Evolutionary conservation across 2,329 filamentous ascomycete genomes (phyloP), one percentile per base, ranked within the genome.

Genomic region (Colletotrichum coccodes): DNA sequence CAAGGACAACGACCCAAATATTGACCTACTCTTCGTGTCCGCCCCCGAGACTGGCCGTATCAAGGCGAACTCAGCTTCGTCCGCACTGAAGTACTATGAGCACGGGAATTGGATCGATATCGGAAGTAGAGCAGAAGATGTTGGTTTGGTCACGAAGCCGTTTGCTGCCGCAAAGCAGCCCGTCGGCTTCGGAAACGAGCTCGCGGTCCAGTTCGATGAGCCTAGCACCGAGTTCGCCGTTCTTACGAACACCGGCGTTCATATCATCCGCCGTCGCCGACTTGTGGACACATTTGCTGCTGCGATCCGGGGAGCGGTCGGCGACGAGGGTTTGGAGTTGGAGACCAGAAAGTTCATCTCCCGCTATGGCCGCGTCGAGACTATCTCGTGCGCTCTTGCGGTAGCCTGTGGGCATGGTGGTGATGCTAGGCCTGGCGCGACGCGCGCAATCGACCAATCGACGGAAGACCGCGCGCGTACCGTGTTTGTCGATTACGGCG

Each of bases 381-480:
- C 93, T 0, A 91, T 97, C 61, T 94, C 96, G 0, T 94, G 95
- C 46, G 95, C 96, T 30, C 84, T 99, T 59, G 96, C 96, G 12
- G 96, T 99, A 34, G 95, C 96, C 42, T 99, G 96, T 78, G 95
- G 95, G 4, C 95, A 98, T 77, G 95, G 94, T 11, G 91, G 92
- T 30, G 95, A 97, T 75, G 79, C 86, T 3, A 81, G 85, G 28
- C 88, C 93, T 23, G 92, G 92, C 0, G 92, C 94, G 65, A 88
- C 90, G 49, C 89, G 94, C 49, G 91, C 93, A 28, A 92, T 91
- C 38, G 96, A 98, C 75, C 93, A 95, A 14, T 89, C 94, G 40
- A 94, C 97, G 1, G 86, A 97, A 53, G 94, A 97, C 73, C 89
- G 91, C 70, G 96, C 95, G 4, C 90, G 94, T 67, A 91, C 93